Evolutionary conservation across 1,139 yeast species (phyloP).

Genomic region (Kodamaea fungicola): DNA sequence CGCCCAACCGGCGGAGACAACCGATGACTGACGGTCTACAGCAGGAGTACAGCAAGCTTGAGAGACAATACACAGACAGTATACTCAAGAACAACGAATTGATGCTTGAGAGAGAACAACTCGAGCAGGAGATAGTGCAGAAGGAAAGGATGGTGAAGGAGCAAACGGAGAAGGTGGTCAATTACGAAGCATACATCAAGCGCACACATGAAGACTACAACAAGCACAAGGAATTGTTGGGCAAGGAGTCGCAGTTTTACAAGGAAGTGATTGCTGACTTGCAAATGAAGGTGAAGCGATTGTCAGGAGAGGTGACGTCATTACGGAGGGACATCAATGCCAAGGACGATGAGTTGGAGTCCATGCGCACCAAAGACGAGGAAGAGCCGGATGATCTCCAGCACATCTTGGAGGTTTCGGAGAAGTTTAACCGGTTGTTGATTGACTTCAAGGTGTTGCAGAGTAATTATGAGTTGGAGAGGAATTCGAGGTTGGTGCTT

Average conservation of each 20-base stretch:
- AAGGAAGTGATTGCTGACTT: constrained; percentile 32
- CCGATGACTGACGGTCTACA: constrained; percentile 5
- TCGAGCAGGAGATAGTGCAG: constrained; percentile 20
- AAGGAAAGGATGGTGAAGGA: constrained; percentile 18
- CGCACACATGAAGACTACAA: constrained; percentile 19
- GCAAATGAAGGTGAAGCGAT: constrained; percentile 25
- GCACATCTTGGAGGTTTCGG: constrained; percentile 14
- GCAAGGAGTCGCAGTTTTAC: constrained; percentile 30
- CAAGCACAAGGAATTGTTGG: constrained; percentile 26
- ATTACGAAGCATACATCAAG: constrained; percentile 20
- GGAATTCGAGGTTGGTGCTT: constrained; percentile 48
- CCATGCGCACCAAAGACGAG: neutral
- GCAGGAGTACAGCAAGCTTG: constrained; percentile 12
- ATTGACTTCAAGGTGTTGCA: constrained; percentile 38
- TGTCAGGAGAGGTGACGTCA: constrained; percentile 20
- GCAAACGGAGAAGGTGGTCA: constrained; percentile 16
- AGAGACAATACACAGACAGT: constrained; percentile 28
- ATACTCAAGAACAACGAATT: constrained; percentile 20
- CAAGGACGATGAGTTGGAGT: constrained; percentile 7
- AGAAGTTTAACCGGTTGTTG: constrained; percentile 29
- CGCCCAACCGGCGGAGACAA: neutral
- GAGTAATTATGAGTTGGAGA: constrained; percentile 45
- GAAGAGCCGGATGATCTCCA: constrained; percentile 8
- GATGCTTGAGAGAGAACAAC: constrained; percentile 18
- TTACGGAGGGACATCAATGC: constrained; percentile 4